Base-by-base conservation (phyloP, 768 basidiomycete genomes). In the Galerina marginata region DNA sequence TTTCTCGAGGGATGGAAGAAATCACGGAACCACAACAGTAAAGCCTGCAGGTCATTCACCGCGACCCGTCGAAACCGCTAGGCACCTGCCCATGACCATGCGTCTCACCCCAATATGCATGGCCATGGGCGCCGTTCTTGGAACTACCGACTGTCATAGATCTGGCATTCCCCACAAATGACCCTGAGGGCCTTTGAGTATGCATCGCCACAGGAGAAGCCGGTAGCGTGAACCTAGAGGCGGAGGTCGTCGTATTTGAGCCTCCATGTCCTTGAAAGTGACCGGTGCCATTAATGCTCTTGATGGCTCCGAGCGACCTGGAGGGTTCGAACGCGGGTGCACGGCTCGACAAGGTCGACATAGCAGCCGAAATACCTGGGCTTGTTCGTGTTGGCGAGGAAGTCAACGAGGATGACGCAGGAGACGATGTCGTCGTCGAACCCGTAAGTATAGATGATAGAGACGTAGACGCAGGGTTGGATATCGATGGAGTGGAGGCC, bases 251-350 rank as follows among this genome's bases (percentile, higher is more conserved):
- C 16, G 37, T 25, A 44, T 54, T 55, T 39, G 54, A 60, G 25
- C 20, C 50, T 20, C 29, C 20, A 20, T 16, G 47, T 20, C 54
- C 47, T 26, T 59, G 46, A 43, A 29, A 47, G 55, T 46, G 44
- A 39, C 14, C 25, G 15, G 38, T 56, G 12, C 61, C 59, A 12
- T 56, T 60, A 4, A 48, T 26, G 9, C 49, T 39, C n/a, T 65
- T 62, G 11, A 55, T 11, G 15, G 51, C 39, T 9, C 36, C 36
- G 3, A 65, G 40, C 3, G 61, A 52, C 36, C 69, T 63, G 12
- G 71, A 75, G 2, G 84, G 85, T 65, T 86, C 85, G 55, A 86
- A 87, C 14, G 84, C 81, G 3, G 79, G 75, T 2, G 85, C 86
- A 40, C 78, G 81, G 59, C 81, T 80, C 9, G 85, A 86, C n/a